phyloP scores from a whole-genome alignment of 2,329 filamentous ascomycete genomes.

The Orbilia javanica region DNA sequence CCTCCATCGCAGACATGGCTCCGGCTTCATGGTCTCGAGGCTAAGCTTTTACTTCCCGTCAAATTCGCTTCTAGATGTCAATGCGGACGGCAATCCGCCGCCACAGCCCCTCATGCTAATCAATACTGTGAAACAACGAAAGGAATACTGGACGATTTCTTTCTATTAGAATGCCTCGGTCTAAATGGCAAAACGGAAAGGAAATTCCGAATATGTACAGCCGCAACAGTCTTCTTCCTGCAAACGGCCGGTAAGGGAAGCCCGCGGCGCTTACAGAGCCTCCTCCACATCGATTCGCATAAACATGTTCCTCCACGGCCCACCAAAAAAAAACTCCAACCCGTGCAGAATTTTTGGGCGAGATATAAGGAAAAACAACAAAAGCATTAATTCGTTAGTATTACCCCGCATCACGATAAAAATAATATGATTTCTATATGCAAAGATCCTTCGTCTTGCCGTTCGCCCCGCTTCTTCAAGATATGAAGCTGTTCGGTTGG shows the following conservation, averaged over 20 bases:
- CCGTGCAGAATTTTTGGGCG: conserved; percentile 36
- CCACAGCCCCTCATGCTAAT: conserved; percentile 4
- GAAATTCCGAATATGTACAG: conserved; percentile 35
- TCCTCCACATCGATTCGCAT: conserved; percentile 33
- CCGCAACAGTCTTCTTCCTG: conserved; percentile 23
- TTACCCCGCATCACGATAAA: conserved; percentile 30
- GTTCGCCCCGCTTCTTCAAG: conserved; percentile 34
- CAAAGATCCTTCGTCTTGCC: conserved; percentile 11
- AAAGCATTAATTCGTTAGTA: conserved; percentile 47
- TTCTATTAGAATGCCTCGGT: conserved; percentile 32
- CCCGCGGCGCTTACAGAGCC: conserved; percentile 50
- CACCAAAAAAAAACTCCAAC: conserved; percentile 32
- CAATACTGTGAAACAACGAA: conserved; percentile 9
- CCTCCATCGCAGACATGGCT: not conserved
- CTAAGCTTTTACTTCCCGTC: conserved; percentile 26
- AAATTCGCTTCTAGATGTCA: conserved; percentile 38
- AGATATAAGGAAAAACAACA: conserved; percentile 30
- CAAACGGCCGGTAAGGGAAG: conserved; percentile 27
- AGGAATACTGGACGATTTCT: conserved; percentile 10
- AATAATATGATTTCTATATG: conserved; percentile 5
- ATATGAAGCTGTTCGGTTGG: conserved; percentile 57
- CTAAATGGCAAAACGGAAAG: conserved; percentile 33
- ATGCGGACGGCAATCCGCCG: conserved; percentile 9
- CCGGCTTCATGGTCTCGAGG: not conserved
- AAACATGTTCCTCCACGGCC: conserved; percentile 16